These are phyloP conservation scores for Lentinula sp. DNA, from an alignment of 768 basidiomycete genomes.

Conservation along the genomic window DNA sequence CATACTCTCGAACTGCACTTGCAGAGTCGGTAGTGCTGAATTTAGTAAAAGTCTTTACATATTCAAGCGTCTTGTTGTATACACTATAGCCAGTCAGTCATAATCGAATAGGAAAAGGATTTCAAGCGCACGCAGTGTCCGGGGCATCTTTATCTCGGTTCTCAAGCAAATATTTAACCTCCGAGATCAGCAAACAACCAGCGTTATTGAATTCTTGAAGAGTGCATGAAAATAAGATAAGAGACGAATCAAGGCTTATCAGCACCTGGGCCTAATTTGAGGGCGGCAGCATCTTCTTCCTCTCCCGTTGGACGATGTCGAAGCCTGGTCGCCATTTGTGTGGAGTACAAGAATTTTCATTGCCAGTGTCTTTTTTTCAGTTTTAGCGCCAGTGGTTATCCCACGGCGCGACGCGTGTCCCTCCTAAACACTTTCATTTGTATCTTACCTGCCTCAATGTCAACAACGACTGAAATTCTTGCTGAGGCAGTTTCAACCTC, in stretches of 20 bases:
- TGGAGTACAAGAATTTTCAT: constrained; percentile 7
- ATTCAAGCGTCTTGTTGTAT: constrained; percentile 89
- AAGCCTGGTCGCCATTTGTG: constrained; percentile 50
- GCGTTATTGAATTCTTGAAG: constrained; percentile 81
- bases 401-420: constrained; percentile 8
- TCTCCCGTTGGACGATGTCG: constrained; percentile 63
- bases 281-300: constrained; percentile 80
- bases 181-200: constrained; percentile 85
- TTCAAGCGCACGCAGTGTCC: constrained; percentile 65
- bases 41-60: constrained; percentile 87
- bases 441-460: constrained; percentile 1
- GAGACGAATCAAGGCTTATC: background rate
- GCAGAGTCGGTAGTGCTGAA: constrained; percentile 84
- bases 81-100: constrained; percentile 42
- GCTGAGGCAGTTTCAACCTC: constrained; percentile 5
- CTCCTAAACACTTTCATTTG: background rate
- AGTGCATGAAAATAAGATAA: background rate
- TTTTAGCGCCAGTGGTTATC: background rate
- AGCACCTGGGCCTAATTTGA: constrained; percentile 75
- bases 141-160: constrained; percentile 85
- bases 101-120: background rate
- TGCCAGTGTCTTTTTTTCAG: background rate
- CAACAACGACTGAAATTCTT: constrained; percentile 8
- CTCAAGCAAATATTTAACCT: constrained; percentile 87
- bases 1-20: constrained; percentile 82